These are phyloP conservation scores for Salix purpurea DNA, from an alignment of 345 rosid species.

Conservation along the genomic window DNA sequence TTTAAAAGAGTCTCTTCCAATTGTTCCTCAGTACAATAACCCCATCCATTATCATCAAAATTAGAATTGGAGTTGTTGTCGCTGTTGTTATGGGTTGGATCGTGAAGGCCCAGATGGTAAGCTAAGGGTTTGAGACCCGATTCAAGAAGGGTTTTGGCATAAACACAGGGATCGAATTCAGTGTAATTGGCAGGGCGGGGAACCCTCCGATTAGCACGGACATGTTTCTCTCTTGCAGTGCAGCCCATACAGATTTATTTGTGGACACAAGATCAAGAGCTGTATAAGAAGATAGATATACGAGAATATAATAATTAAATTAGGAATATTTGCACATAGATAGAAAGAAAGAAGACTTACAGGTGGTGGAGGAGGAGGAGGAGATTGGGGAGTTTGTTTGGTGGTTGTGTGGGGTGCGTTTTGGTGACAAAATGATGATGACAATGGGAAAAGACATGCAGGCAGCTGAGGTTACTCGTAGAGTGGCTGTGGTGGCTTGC, in stretches of 20 bases:
- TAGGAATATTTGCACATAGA: neutral
- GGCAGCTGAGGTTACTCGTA: neutral
- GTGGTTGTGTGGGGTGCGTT: neutral
- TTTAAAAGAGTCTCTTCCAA: slow-evolving; percentile 66
- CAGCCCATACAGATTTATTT: slow-evolving; percentile 45
- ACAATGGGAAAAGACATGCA: neutral
- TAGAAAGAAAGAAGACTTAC: neutral
- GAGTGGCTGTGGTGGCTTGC: neutral
- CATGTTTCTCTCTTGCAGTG: slow-evolving; percentile 58
- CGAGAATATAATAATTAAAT: neutral
- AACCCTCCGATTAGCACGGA: slow-evolving; percentile 47
- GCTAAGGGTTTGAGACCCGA: slow-evolving; percentile 58
- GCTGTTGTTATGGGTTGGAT: slow-evolving; percentile 30
- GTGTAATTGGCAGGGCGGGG: slow-evolving; percentile 52
- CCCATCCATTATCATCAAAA: slow-evolving; percentile 66
- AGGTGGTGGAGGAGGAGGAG: neutral
- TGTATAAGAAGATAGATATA: neutral
- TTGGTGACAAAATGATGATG: slow-evolving; percentile 3
- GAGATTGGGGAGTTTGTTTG: neutral
- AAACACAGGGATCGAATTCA: slow-evolving; percentile 59
- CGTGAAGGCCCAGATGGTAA: slow-evolving; percentile 40
- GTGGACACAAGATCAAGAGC: neutral
- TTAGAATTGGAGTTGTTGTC: slow-evolving; percentile 20
- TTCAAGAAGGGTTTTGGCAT: slow-evolving; percentile 45
- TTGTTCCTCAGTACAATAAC: slow-evolving; percentile 84